These are phyloP conservation scores for Tephrocybe sp. DNA, from an alignment of 768 basidiomycete genomes.

Conservation along the genomic window DNA sequence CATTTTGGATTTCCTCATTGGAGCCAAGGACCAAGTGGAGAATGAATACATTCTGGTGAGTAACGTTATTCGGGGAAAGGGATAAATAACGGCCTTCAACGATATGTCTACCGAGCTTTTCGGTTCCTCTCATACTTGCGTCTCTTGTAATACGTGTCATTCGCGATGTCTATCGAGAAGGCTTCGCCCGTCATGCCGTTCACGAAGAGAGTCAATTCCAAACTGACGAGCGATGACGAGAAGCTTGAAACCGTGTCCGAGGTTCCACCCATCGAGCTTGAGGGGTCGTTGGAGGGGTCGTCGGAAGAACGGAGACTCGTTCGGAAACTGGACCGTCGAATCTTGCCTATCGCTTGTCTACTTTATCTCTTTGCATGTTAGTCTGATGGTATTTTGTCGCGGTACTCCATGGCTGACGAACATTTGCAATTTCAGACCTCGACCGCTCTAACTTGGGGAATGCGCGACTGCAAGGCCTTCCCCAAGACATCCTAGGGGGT, in stretches of 20 bases:
- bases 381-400: conserved; percentile 24
- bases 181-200: too few relatives aligned
- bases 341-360: conserved; percentile 71
- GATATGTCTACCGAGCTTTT: conserved; percentile 1
- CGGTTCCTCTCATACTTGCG: conserved; percentile 6
- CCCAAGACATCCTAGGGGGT: conserved; percentile 62
- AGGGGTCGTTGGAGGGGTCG: conserved; percentile 5
- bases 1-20: conserved; percentile 19
- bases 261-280: conserved; percentile 17
- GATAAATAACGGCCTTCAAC: conserved; percentile 9
- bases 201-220: too few relatives aligned
- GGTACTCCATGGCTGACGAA: background rate
- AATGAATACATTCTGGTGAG: conserved; percentile 26
- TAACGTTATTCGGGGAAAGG: conserved; percentile 16
- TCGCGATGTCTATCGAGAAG: conserved; percentile 9
- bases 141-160: conserved; percentile 1
- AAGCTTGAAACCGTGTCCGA: conserved; percentile 28
- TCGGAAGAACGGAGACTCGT: conserved; percentile 40
- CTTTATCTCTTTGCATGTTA: conserved; percentile 77
- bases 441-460: conserved; percentile 82
- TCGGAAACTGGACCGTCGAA: conserved; percentile 64
- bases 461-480: conserved; percentile 72
- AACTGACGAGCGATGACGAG: conserved; percentile 22
- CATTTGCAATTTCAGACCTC: conserved; percentile 41
- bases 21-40: conserved; percentile 16